Evolutionary conservation across 768 basidiomycete species (phyloP).

Genomic region (Amanita jacksonii): DNA sequence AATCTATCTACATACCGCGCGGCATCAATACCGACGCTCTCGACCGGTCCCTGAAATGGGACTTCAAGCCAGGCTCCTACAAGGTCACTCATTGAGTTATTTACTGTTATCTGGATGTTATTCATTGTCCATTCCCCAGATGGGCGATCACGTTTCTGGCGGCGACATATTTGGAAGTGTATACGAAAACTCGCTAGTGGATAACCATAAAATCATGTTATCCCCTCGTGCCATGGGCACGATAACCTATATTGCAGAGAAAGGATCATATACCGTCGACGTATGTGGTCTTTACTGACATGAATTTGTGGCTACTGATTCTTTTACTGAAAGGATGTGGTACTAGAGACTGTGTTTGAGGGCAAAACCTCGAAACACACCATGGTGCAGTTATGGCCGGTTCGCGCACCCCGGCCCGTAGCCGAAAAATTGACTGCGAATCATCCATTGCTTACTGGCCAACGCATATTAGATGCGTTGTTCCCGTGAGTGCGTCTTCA

Average conservation of each 20-base stretch:
- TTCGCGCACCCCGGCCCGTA: slow-evolving; percentile 92
- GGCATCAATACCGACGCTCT: slow-evolving; percentile 97
- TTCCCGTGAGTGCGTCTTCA: slow-evolving; percentile 64
- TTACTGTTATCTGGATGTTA: background rate
- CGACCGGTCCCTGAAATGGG: slow-evolving; percentile 85
- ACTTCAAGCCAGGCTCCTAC: slow-evolving; percentile 79
- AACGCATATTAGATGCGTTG: slow-evolving; percentile 92
- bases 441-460: slow-evolving; percentile 88
- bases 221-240: slow-evolving; percentile 91
- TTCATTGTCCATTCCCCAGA: slow-evolving; percentile 29
- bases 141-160: slow-evolving; percentile 95
- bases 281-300: slow-evolving; percentile 33
- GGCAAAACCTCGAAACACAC: slow-evolving; percentile 90
- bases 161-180: slow-evolving; percentile 95
- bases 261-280: slow-evolving; percentile 86
- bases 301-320: slow-evolving; percentile 1
- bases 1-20: slow-evolving; percentile 99
- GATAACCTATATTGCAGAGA: slow-evolving; percentile 87
- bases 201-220: slow-evolving; percentile 97
- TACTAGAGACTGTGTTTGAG: slow-evolving; percentile 96
- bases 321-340: slow-evolving; percentile 57
- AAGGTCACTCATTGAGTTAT: slow-evolving; percentile 39
- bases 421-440: slow-evolving; percentile 93
- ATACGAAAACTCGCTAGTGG: slow-evolving; percentile 94
- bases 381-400: slow-evolving; percentile 99